phyloP scores from a whole-genome alignment of 495 filamentous ascomycete genomes.

The Lasiosphaeris hirsuta region DNA sequence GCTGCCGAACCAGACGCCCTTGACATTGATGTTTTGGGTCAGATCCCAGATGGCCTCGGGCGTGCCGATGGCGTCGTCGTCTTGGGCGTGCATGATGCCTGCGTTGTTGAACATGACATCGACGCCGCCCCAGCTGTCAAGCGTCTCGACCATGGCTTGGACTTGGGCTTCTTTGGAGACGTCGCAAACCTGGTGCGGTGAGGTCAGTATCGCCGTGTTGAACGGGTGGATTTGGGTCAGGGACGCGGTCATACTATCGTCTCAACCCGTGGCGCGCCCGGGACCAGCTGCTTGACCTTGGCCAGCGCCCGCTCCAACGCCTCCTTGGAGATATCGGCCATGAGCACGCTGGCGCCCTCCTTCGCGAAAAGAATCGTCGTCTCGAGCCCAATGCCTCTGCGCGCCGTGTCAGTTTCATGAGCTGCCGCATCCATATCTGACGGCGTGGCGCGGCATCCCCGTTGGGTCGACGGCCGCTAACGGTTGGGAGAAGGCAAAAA shows the following conservation, averaged over 20 bases:
- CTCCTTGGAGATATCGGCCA: slow-evolving; percentile 76
- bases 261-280: slow-evolving; percentile 57
- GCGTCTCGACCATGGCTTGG: slow-evolving; percentile 60
- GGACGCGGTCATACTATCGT: slow-evolving; percentile 39
- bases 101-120: slow-evolving; percentile 99
- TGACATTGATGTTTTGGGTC: slow-evolving; percentile 93
- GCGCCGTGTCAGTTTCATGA: slow-evolving; percentile 1
- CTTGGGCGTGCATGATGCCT: slow-evolving; percentile 91
- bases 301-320: slow-evolving; percentile 55
- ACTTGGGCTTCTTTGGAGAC: slow-evolving; percentile 72
- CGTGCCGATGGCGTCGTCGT: slow-evolving; percentile 81
- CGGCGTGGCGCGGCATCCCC: background rate
- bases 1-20: slow-evolving; percentile 95
- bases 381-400: slow-evolving; percentile 91
- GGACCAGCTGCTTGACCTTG: slow-evolving; percentile 70
- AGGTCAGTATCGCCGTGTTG: background rate
- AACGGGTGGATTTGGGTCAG: background rate
- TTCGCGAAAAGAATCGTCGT: slow-evolving; percentile 87
- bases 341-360: slow-evolving; percentile 81
- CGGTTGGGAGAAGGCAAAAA: too few relatives aligned
- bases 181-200: slow-evolving; percentile 46
- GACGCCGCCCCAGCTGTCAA: slow-evolving; percentile 85
- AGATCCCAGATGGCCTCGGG: slow-evolving; percentile 92
- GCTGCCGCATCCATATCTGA: background rate
- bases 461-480: too few relatives aligned